A percentile compares a stretch with the other conserved stretches of the same genome.
phyloP scores from a whole-genome alignment of 2,329 filamentous ascomycete genomes.

The Acarospora socialis region DNA sequence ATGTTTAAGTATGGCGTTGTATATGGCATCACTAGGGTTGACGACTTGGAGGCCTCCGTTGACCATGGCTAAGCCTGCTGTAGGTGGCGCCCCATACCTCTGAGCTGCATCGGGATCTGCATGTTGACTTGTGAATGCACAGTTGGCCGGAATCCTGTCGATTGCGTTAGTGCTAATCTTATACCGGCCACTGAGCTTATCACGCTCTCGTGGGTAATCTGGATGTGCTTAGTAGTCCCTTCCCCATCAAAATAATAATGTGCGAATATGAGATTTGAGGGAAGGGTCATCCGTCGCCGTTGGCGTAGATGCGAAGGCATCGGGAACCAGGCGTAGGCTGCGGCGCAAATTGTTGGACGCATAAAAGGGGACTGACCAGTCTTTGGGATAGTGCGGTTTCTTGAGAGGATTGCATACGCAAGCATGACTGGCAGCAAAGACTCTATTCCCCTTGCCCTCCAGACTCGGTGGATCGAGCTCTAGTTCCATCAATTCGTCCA shows the following conservation, averaged over 20 bases:
- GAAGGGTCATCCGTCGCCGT: no score
- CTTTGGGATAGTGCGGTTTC: constrained; percentile 61
- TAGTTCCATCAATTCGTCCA: constrained; percentile 87
- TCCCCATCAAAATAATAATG: no score
- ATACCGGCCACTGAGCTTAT: no score
- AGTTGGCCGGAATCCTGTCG: constrained; percentile 43
- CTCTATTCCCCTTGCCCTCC: constrained; percentile 41
- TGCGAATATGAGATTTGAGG: no score
- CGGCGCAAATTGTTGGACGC: neutral
- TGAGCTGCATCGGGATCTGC: constrained; percentile 36
- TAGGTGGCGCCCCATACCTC: constrained; percentile 33
- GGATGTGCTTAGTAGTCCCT: no score
- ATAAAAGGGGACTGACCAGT: constrained; percentile 41
- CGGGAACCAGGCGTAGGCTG: no score
- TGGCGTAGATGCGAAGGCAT: no score
- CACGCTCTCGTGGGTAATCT: no score
- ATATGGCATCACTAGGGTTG: constrained; percentile 39
- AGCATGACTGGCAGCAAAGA: constrained; percentile 73
- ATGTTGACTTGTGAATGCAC: constrained; percentile 48
- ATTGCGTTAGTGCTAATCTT: no score
- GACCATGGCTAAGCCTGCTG: constrained; percentile 40
- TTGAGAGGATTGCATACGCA: constrained; percentile 74
- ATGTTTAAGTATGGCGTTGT: constrained; percentile 36
- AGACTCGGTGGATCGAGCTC: constrained; percentile 46
- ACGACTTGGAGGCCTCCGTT: constrained; percentile 49